Conservation (phyloP, 768 basidiomycete species). For the Naganishia vishniacii region DNA sequence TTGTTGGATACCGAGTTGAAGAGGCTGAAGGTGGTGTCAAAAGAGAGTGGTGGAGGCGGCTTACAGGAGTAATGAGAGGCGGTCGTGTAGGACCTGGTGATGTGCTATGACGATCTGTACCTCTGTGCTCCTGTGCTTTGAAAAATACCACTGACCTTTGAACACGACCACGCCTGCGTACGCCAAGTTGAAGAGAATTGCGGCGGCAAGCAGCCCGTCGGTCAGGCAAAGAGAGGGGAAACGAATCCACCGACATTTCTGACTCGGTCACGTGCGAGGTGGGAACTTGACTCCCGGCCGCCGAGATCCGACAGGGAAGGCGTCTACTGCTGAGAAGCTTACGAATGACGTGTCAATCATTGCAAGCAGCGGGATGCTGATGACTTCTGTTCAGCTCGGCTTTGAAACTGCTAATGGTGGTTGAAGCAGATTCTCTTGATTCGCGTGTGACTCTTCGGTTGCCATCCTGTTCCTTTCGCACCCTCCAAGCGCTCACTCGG, state of each 20-base stretch:
- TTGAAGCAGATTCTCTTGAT: neutral
- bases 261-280: conserved; percentile 1
- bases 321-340: no score
- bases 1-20: neutral
- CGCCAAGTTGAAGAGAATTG: neutral
- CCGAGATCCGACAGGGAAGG: no score
- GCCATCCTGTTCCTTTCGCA: neutral
- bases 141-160: no score
- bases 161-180: no score
- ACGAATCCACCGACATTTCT: neutral
- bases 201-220: neutral
- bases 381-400: no score
- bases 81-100: conserved; percentile 19
- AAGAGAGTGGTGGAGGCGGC: neutral
- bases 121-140: conserved; percentile 17
- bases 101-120: conserved; percentile 21
- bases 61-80: conserved; percentile 12
- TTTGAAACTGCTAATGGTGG: neutral
- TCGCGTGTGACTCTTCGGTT: neutral
- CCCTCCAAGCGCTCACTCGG: neutral
- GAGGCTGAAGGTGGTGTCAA: neutral
- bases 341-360: conserved; percentile 19
- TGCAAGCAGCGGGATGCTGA: neutral
- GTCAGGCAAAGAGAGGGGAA: neutral
- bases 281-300: neutral